Base-by-base conservation (phyloP, 768 basidiomycete species). In the Tremella yokohamensis region DNA sequence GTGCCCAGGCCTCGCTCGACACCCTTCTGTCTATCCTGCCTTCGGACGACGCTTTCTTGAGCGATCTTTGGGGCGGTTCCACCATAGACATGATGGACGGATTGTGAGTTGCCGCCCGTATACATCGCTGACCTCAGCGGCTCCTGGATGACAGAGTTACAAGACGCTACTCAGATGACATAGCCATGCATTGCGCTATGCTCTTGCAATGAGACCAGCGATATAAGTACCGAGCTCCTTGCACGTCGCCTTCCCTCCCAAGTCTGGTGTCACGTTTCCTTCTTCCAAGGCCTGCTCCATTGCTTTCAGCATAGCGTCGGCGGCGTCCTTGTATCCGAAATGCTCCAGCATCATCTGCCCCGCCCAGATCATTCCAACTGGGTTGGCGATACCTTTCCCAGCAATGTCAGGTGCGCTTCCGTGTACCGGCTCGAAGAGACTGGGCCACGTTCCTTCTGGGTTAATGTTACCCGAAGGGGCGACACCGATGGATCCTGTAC, bases 341-440 rank as follows among this genome's bases (percentile, higher is more conserved):
- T 77, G 78, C 40, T 75, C 64, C 9, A 83, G 79, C 82, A 83
- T 83, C 73, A 82, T 81, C 24, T 80, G 79, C 0, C 80, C 81
- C 12, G 76, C 73, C 82, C 82, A 83, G 56, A 83, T 81, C 77
- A 81, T 81, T 7, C 80, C 82, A n/a, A 83, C 73, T 0, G 82
- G 82, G 62, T 83, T 83, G 0, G 83, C 81, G 26, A 83, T 80
- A 0, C 80, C 80, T 63, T 78, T 79, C 11, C 82, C 82, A 11
- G 79, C 80, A 56, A 83, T 83, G 65, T 83, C 83, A 4, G 81
- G 81, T 1, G 83, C 83, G 37, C 81, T 81, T 9, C 83, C 83
- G 56, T 83, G 82, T 1, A 83, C 81, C 6, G 83, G 82, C 58
- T 83, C 82, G 61, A 83, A 83, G 54, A 82, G 67, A 50, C 79